A percentile compares a stretch with the other conserved stretches of the same genome.
Evolutionary conservation across 164 flowering plant species (phyloP).

Genomic region (grape (Vitis vinifera)): ASM3070453v1 NC_081817.1:1289501-1290000

Average conservation of each 20-base stretch:
- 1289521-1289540: slow-evolving; percentile 29
- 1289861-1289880: slow-evolving; percentile 96
- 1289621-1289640: slow-evolving; percentile 35
- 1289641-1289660: background rate
- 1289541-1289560: slow-evolving; percentile 77
- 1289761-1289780: too few relatives aligned
- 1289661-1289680: background rate
- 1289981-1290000: slow-evolving; percentile 85
- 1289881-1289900: slow-evolving; percentile 86
- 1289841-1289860: slow-evolving; percentile 53
- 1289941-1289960: slow-evolving; percentile 80
- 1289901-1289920: slow-evolving; percentile 78
- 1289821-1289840: too few relatives aligned
- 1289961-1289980: slow-evolving; percentile 84
- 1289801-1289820: too few relatives aligned
- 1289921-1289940: slow-evolving; percentile 78
- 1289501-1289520: background rate
- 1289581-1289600: slow-evolving; percentile 59
- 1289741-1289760: too few relatives aligned
- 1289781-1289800: too few relatives aligned
- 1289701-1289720: background rate
- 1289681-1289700: too few relatives aligned
- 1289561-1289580: slow-evolving; percentile 57
- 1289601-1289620: slow-evolving; percentile 78
- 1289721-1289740: background rate